Evolutionary conservation across 352 stramenopile species (phyloP).

Genomic region (Pythium vanterpoolii): DNA sequence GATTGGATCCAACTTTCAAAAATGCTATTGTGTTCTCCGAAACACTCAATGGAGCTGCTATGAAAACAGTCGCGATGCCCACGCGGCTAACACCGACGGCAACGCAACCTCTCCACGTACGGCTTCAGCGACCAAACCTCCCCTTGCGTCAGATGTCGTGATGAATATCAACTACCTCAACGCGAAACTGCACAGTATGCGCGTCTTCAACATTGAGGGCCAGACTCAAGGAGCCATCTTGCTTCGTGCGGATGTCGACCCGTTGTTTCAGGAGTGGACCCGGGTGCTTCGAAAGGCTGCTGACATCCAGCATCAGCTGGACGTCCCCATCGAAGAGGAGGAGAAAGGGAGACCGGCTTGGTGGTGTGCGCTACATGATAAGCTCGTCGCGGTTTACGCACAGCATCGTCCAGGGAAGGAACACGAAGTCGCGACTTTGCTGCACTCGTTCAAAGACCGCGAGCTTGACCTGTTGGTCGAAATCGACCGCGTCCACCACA

Average conservation of each 20-base stretch:
- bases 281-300: slow-evolving; percentile 14
- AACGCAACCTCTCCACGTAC: background rate
- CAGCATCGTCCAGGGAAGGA: slow-evolving; percentile 87
- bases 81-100: background rate
- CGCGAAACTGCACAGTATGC: slow-evolving; percentile 26
- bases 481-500: slow-evolving; percentile 71
- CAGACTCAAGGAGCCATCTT: slow-evolving; percentile 17
- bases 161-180: slow-evolving; percentile 23
- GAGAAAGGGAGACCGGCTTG: slow-evolving; percentile 5
- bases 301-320: slow-evolving; percentile 3
- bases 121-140: background rate
- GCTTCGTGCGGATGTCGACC: slow-evolving; percentile 20
- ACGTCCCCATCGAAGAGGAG: background rate
- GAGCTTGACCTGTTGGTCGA: slow-evolving; percentile 49
- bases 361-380: slow-evolving; percentile 29
- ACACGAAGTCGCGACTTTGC: slow-evolving; percentile 59
- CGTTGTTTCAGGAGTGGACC: slow-evolving; percentile 22
- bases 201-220: slow-evolving; percentile 23
- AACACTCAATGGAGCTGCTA: slow-evolving; percentile 22
- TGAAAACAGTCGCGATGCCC: slow-evolving; percentile 22
- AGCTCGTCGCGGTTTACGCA: slow-evolving; percentile 83
- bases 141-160: slow-evolving; percentile 15
- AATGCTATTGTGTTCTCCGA: slow-evolving; percentile 23
- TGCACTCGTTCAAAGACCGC: slow-evolving; percentile 53
- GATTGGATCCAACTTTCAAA: slow-evolving; percentile 19